A percentile compares a stretch with the other conserved stretches of the same genome.
These are phyloP conservation scores for Speleostelium caveatum DNA, from an alignment of 78 protist species.

Conservation along the genomic window DNA sequence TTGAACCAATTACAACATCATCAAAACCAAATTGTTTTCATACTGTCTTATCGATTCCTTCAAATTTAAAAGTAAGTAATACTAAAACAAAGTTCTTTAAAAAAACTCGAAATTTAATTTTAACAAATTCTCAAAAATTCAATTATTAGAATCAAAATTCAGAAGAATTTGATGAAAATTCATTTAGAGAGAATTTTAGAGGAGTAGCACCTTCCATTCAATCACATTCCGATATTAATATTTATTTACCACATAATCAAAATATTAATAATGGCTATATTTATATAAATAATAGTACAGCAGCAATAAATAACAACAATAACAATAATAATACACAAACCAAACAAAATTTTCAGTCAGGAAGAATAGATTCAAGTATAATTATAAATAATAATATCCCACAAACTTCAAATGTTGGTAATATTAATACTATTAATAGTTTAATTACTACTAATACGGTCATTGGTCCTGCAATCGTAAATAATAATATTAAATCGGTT, in stretches of 20 bases:
- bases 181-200: background rate
- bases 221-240: too few relatives aligned
- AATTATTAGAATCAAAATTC: background rate
- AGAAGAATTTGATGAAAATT: background rate
- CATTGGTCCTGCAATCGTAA: too few relatives aligned
- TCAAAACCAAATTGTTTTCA: slow-evolving; percentile 10
- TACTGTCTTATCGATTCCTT: background rate
- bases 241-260: too few relatives aligned
- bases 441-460: slow-evolving; percentile 1
- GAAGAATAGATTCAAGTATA: background rate
- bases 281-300: background rate
- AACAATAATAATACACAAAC: slow-evolving; percentile 2
- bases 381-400: background rate
- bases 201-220: background rate
- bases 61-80: background rate
- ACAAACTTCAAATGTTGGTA: background rate
- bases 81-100: background rate
- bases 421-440: slow-evolving; percentile 4
- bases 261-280: too few relatives aligned
- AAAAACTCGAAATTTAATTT: background rate
- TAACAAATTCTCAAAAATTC: background rate
- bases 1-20: background rate
- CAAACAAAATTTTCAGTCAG: too few relatives aligned
- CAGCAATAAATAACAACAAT: background rate
- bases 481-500: too few relatives aligned